Percentiles rank a stretch among this genome's conserved stretches.
Conservation (phyloP, 2,329 filamentous ascomycete genomes). For the Cordyceps cicadae region DNA sequence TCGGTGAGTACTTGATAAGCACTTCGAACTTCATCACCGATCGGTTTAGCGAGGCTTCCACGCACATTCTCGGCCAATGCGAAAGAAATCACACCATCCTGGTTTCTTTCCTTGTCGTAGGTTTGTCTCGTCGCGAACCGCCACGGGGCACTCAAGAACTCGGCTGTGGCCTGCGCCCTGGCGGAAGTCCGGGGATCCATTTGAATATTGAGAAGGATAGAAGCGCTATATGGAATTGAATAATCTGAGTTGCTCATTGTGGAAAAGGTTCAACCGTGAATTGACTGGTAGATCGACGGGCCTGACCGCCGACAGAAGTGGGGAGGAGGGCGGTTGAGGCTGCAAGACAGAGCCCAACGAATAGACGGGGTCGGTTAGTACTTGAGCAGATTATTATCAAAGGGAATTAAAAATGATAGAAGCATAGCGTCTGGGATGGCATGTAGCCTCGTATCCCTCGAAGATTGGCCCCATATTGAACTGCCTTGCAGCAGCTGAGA, state of each 20-base stretch:
- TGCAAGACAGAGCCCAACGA: not conserved
- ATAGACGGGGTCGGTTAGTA: constrained; percentile 13
- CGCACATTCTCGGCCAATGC: constrained; percentile 40
- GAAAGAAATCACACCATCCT: constrained; percentile 37
- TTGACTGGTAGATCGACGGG: constrained; percentile 2
- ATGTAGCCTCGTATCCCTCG: too few relatives aligned
- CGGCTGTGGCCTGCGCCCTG: constrained; percentile 19
- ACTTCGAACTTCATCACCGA: not conserved
- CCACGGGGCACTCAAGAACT: constrained; percentile 23
- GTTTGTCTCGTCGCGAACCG: constrained; percentile 23
- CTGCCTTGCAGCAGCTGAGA: not conserved
- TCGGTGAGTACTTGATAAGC: not conserved
- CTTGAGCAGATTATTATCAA: not conserved
- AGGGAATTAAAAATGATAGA: not conserved
- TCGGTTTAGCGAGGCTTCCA: not conserved
- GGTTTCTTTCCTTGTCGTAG: constrained; percentile 32
- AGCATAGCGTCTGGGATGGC: not conserved
- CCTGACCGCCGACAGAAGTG: constrained; percentile 10
- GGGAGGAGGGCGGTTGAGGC: not conserved
- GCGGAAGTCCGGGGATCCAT: constrained; percentile 16
- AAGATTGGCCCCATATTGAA: not conserved
- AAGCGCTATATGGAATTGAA: not conserved
- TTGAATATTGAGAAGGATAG: not conserved
- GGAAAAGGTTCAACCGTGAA: not conserved
- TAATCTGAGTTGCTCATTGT: not conserved